Evolutionary conservation across 2,329 filamentous ascomycete genomes (phyloP), one percentile per base, ranked within the genome.

Genomic region (Dothistroma pini): DNA sequence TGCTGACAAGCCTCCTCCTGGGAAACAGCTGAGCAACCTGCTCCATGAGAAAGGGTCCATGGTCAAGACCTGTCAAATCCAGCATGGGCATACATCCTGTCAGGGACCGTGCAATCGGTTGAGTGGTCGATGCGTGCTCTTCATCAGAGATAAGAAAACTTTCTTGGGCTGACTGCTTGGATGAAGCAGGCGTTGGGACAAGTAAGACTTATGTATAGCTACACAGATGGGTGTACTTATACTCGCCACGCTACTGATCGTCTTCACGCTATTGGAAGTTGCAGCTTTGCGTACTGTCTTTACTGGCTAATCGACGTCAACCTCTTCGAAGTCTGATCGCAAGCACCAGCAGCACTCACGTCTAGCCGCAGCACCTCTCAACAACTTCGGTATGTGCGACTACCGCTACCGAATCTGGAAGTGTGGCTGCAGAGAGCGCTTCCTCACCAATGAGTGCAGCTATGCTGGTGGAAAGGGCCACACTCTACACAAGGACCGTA

Each of bases 351-450:
- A 12, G 22, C 21, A 2, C 10, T 51, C 48, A 51, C 29, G 25
- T 31, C 2, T 29, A 11, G 9, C 10, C 48, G 25, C 25, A 12
- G 10, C 22, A 6, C 22, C 6, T 31, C 19, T n/a, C 21, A 32
- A 25, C 48, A 12, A 51, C 10, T 31, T 29, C 51, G n/a, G 2
- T 11, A 60, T 60, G 58, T 60, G 58, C 52, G 32, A 51, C 32
- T 60, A 60, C 47, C 58, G 58, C n/a, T 60, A 60, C 22, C 57
- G 57, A 4, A 41, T 34, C 16, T 56, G 52, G 57, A 31, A 55
- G 11, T 60, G 58, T 19, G 58, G 58, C 53, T 60, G 58, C 58
- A 49, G 56, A 21, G 53, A 60, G 32, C 41, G 58, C 29, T 60
- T 60, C 58, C 47, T 60, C 12, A 60, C 58, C 12, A 34, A 53